phyloP scores from a whole-genome alignment of 257 asterid species.

The Solanum lignicaule region DNA sequence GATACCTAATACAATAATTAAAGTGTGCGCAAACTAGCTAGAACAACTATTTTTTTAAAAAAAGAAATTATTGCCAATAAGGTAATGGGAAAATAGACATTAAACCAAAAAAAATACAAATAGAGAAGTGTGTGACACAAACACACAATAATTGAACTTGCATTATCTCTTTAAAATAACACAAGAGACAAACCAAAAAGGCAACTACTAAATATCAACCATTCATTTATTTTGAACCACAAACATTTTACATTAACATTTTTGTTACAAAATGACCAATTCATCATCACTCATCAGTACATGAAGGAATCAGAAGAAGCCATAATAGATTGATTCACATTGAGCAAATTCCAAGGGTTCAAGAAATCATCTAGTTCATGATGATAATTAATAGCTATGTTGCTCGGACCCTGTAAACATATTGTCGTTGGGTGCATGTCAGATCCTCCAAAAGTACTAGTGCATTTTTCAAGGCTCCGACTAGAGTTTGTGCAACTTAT shows the following conservation, averaged over 20 bases:
- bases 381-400: conserved; percentile 7
- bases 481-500: not conserved
- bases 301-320: conserved; percentile 27
- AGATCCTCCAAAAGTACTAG: not conserved
- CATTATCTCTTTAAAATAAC: not conserved
- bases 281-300: conserved; percentile 14
- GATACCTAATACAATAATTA: not conserved
- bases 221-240: not conserved
- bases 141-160: not conserved
- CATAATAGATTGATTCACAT: conserved; percentile 35
- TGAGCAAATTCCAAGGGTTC: conserved; percentile 37
- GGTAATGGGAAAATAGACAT: not conserved
- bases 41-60: not conserved
- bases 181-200: not conserved
- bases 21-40: not conserved
- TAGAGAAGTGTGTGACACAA: not conserved
- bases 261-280: not conserved
- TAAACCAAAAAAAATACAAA: not conserved
- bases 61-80: not conserved
- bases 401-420: not conserved
- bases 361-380: conserved; percentile 27
- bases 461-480: not conserved
- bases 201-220: not conserved
- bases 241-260: not conserved
- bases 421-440: not conserved